These are phyloP conservation scores for Phialemoniopsis sp. DNA, from an alignment of 2,329 filamentous ascomycete genomes.

Conservation along the genomic window DNA sequence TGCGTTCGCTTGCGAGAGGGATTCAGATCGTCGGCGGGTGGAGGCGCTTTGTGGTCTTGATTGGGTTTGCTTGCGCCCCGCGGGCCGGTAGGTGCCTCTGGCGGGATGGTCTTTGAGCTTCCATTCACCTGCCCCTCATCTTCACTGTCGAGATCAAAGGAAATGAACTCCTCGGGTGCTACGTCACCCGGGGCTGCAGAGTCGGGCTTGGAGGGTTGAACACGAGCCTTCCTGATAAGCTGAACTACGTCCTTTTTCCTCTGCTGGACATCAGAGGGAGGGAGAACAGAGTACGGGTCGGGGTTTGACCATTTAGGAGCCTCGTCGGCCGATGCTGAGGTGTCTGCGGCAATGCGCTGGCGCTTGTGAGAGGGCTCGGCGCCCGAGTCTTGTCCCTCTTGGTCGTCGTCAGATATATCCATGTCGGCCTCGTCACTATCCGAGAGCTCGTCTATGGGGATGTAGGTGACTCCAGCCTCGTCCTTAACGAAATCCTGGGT, in stretches of 20 bases:
- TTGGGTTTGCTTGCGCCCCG: neutral
- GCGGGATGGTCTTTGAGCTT: neutral
- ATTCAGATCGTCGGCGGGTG: constrained; percentile 8
- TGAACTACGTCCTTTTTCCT: constrained; percentile 88
- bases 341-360: constrained; percentile 22
- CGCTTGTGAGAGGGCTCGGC: constrained; percentile 38
- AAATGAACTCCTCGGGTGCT: constrained; percentile 81
- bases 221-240: constrained; percentile 83
- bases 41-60: neutral
- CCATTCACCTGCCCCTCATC: constrained; percentile 20
- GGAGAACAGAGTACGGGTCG: constrained; percentile 85
- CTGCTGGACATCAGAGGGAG: constrained; percentile 68
- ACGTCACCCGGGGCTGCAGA: constrained; percentile 44
- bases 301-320: constrained; percentile 90
- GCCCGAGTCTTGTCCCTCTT: constrained; percentile 20
- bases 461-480: constrained; percentile 45
- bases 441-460: constrained; percentile 52
- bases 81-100: constrained; percentile 4
- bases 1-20: constrained; percentile 68
- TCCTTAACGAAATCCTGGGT: constrained; percentile 43
- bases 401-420: constrained; percentile 54
- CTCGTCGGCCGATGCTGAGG: constrained; percentile 33
- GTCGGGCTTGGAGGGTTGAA: constrained; percentile 44
- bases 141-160: constrained; percentile 65
- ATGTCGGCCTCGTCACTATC: constrained; percentile 62